phyloP scores from a whole-genome alignment of 108 stramenopile species.

The Conticribra guillardii region DNA sequence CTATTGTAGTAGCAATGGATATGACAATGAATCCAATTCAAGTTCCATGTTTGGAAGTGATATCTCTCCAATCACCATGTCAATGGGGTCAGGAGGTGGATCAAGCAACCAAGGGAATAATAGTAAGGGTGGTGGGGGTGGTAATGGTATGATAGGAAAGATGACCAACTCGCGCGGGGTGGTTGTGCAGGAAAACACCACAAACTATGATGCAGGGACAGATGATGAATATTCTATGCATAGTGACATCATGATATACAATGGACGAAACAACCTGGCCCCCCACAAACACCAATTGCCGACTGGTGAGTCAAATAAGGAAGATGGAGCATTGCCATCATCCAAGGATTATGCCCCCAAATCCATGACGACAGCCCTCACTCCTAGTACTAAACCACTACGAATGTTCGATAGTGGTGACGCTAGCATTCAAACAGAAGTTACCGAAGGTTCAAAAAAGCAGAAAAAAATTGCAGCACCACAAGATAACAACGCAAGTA shows the following conservation, averaged over 20 bases:
- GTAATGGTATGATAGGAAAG: conserved; percentile 29
- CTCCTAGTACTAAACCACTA: background rate
- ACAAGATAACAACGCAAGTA: background rate
- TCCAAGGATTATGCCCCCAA: too few relatives aligned
- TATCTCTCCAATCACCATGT: conserved; percentile 37
- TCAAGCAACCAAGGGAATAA: conserved; percentile 2
- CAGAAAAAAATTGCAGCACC: too few relatives aligned
- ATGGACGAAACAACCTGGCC: background rate
- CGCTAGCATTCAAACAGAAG: background rate
- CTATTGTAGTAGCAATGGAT: conserved; percentile 16
- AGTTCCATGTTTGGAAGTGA: conserved; percentile 19
- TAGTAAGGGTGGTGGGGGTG: conserved; percentile 5
- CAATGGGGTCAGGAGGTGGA: conserved; percentile 11
- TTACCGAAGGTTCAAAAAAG: background rate
- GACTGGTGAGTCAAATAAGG: background rate
- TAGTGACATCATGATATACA: background rate
- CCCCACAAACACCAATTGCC: background rate
- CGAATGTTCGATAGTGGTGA: background rate
- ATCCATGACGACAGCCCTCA: background rate
- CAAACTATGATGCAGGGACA: conserved; percentile 1
- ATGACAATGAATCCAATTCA: conserved; percentile 40
- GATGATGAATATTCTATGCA: conserved; percentile 30
- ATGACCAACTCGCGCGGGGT: conserved; percentile 13
- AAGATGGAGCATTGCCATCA: background rate
- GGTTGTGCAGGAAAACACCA: background rate